Evolutionary conservation across 163 green algal genomes (phyloP), one percentile per base, ranked within the genome.

Genomic region (Chlamydomonas reinhardtii): DNA sequence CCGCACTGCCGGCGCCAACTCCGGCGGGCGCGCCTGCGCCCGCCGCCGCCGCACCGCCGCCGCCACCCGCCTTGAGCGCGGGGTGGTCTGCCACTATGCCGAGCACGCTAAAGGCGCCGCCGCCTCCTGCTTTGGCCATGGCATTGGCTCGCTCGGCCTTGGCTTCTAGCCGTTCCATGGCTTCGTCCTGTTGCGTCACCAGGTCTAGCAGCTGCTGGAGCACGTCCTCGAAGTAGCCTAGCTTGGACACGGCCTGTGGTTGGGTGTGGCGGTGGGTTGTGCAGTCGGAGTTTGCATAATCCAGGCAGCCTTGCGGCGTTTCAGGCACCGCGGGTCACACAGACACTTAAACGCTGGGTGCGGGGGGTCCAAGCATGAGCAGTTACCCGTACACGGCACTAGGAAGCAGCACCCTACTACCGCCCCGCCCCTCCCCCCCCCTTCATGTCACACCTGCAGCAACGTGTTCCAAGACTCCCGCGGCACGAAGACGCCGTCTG

Each of bases 401-500:
- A n/a, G n/a, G n/a, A n/a, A n/a, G 27, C 24, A 62, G 8, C 27
- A 37, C 8, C 34, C 12, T 11, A 29, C 34, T 19, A 31, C 9
- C 9, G 1, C 12, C 25, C 4, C 35, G 1, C 20, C 16, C 3
- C 70, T 8, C 70, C 20, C 29, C 0, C 72, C 29, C 27, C 24
- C 9, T 22, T 9, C 74, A 48, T 8, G 5, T 5, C 39, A 48
- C 16, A 73, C 79, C 68, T 77, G 52, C 32, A 85, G 16, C 48
- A 85, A 69, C 69, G 77, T 16, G n/a, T 85, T 61, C 79, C 79
- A 85, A 2, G 68, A 32, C 12, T 34, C 79, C 69, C 54, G 32
- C 9, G 68, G 79, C 52, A 85, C 79, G 48, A 85, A 77, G 32
- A 85, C 69, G 4, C 68, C 69, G 24, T 85, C 79, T 0, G 68